A percentile compares a stretch with the other conserved stretches of the same genome.
Evolutionary conservation across 2,329 filamentous ascomycete species (phyloP).

Genomic region (Erysiphe pulchra): DNA sequence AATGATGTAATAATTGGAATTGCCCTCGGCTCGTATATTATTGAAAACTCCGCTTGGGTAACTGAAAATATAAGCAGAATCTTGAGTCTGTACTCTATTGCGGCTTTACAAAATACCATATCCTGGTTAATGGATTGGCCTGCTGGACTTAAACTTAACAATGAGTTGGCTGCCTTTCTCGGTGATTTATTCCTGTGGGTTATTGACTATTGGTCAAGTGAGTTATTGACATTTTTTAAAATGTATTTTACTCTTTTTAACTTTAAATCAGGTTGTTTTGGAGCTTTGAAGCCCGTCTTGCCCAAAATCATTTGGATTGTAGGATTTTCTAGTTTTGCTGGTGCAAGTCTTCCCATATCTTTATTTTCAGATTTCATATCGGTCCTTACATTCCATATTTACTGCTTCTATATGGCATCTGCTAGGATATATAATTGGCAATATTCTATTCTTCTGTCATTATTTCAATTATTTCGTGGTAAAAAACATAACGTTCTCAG

Average conservation of each 20-base stretch:
- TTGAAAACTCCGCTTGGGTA: constrained; percentile 75
- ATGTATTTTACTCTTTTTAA: too few relatives aligned
- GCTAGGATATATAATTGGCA: constrained; percentile 98
- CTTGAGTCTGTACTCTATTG: constrained; percentile 60
- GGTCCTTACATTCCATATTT: constrained; percentile 79
- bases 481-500: constrained; percentile 95
- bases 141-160: constrained; percentile 84
- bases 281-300: constrained; percentile 51
- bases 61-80: constrained; percentile 54
- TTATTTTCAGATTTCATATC: constrained; percentile 87
- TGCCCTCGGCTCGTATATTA: constrained; percentile 83
- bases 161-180: constrained; percentile 74
- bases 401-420: constrained; percentile 92
- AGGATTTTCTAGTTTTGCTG: constrained; percentile 82
- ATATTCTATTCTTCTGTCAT: constrained; percentile 78
- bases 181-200: constrained; percentile 96
- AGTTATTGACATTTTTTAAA: constrained; percentile 11
- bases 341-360: constrained; percentile 89
- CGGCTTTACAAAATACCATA: constrained; percentile 70
- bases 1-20: constrained; percentile 99
- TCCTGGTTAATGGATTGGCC: constrained; percentile 92
- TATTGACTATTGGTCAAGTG: constrained; percentile 89
- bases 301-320: constrained; percentile 77
- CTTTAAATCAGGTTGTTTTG: constrained; percentile 35
- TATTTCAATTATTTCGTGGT: constrained; percentile 96